Evolutionary conservation across 2,329 filamentous ascomycete genomes (phyloP), one percentile per base, ranked within the genome.

Genomic region (Colletotrichum siamense): DNA sequence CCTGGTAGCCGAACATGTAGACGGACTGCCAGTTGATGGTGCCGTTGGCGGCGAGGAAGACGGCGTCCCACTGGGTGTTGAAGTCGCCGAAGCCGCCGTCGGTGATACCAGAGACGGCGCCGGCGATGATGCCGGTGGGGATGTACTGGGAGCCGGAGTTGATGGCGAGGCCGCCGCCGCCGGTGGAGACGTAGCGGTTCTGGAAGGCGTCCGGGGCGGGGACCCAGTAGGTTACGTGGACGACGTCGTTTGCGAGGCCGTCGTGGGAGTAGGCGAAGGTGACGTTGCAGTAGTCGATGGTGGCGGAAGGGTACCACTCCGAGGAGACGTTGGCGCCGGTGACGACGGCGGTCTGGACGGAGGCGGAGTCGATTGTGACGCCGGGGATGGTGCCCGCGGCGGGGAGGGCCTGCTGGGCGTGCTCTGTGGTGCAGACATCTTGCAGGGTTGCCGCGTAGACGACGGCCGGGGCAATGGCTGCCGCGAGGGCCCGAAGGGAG

Each of bases 41-140:
- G 12, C 72, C 72, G 65, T 87, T 85, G 13, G 82, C 83, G 12
- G 84, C 73, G 3, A 87, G 81, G 73, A 85, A 83, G 4, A 81
- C 84, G 4, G 73, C 79, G 71, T 87, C 84, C 34, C 82, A 85
- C 30, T 84, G 80, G 26, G 81, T 86, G 62, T 82, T 79, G 79
- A 90, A 90, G 28, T 82, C 82, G 32, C 88, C 88, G 77, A 89
- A 90, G 3, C 89, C 89, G 16, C 87, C 89, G 74, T 89, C 87
- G 0, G 89, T 90, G 30, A 84, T 81, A 30, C 88, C 88, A 8
- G 86, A 84, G 3, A 86, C 88, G 55, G 87, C 88, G n/a, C 88
- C 88, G 65, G 88, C 87, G 8, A 82, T 79, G 55, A 89, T 81
- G 49, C 87, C 88, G 1, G 82, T 84, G 15, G 86, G 84, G 2